phyloP scores from a whole-genome alignment of 805 yeast genomes.

The Candida takata region DNA sequence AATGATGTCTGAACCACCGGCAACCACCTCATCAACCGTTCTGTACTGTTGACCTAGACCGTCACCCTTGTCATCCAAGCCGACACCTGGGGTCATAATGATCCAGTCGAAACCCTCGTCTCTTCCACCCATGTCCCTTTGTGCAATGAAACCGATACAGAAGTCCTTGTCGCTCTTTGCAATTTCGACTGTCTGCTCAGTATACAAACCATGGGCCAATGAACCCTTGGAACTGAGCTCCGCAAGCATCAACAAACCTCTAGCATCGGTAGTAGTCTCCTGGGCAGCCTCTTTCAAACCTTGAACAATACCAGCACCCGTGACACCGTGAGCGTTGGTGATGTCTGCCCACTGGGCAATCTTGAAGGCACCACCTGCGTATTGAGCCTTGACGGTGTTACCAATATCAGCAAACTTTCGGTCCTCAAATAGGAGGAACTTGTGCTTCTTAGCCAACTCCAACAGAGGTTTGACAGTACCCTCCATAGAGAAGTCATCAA shows the following conservation, averaged over 20 bases:
- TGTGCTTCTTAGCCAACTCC: slow-evolving; percentile 68
- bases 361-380: slow-evolving; percentile 80
- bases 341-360: slow-evolving; percentile 95
- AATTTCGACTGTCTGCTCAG: slow-evolving; percentile 80
- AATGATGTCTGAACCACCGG: slow-evolving; percentile 86
- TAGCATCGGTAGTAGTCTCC: slow-evolving; percentile 63
- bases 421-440: slow-evolving; percentile 91
- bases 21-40: slow-evolving; percentile 77
- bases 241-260: slow-evolving; percentile 92
- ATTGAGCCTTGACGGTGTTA: slow-evolving; percentile 91
- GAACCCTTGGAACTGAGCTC: slow-evolving; percentile 93
- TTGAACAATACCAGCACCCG: slow-evolving; percentile 87
- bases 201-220: slow-evolving; percentile 87
- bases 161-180: slow-evolving; percentile 83
- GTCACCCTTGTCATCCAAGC: slow-evolving; percentile 95
- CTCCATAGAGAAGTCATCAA: slow-evolving; percentile 82
- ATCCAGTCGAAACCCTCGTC: slow-evolving; percentile 92
- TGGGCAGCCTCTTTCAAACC: slow-evolving; percentile 78
- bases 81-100: slow-evolving; percentile 97
- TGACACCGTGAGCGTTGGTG: slow-evolving; percentile 95
- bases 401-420: slow-evolving; percentile 98
- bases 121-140: slow-evolving; percentile 74
- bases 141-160: slow-evolving; percentile 96
- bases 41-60: slow-evolving; percentile 94
- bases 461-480: slow-evolving; percentile 71